Base-by-base conservation (phyloP, 2,329 filamentous ascomycete species). In the Cercospora brassicicola region DNA sequence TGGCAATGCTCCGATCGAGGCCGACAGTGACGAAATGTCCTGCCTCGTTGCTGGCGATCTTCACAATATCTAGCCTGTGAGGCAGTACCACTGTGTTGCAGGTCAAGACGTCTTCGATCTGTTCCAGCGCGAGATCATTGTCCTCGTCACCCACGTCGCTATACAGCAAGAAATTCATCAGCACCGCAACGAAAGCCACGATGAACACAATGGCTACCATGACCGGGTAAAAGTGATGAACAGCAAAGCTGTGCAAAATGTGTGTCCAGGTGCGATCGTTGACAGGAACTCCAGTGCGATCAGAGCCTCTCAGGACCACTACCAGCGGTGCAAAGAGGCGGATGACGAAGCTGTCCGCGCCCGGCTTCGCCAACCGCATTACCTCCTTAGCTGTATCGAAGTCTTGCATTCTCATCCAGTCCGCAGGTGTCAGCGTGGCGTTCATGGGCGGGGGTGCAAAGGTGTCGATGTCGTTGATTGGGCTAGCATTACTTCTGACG, bases 381-480 rank as follows among this genome's bases (percentile, higher is more conserved):
- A 94, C 86, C 75, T 94, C 91, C 42, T 86, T 86, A 2, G 91
- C 91, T 0, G 91, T 93, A 74, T 92, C 90, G 73, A 93, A 90
- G 73, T 94, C 91, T 77, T 94, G 91, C 65, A 93, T 83, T 28
- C 87, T 86, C 60, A 94, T 82, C 91, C 91, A 94, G 15, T 91
- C 90, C 3, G 86, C 88, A 1, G 90, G 91, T n/a, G 89, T 91
- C 68, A 91, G 84, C 2, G 90, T 90, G 76, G 92, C 90, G 74
- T 94, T 89, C 68, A 93, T 86, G 10, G 88, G 83, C 1, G 88
- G 82, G 2, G 85, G 76, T 2, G 85, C 69, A 59, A 77, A 76
- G 3, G 74, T 73, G 51, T 78, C 76, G 20, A 74, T 67, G 13
- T 76, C 73, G 67, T 11, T 75, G 72, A 30, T 67, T 63, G 13